Evolutionary conservation across 1,284 basidiomycete genomes (phyloP), one percentile per base, ranked within the genome.

Genomic region (Ganoderma lucidum): DNA sequence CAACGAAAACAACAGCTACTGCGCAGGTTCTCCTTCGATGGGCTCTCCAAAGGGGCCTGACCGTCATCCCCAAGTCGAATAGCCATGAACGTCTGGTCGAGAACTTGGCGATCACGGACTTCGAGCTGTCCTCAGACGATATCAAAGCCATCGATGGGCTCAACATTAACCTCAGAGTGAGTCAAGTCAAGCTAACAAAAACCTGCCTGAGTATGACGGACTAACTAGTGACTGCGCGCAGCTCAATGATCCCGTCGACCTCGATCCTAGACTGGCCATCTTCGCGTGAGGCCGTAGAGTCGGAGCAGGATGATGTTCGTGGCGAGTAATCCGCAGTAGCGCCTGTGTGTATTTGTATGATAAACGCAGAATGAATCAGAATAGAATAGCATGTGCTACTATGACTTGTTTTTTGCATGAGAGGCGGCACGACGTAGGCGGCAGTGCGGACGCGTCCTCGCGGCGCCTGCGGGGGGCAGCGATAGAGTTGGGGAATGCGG

Each of bases 61-160:
- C 91, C 51, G 92, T 96, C 61, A 88, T 96, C 71, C 94, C 94
- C 62, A 94, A 94, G 84, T 88, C 85, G 68, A 93, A 89, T 80
- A 80, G 84, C 75, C 70, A 78, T 14, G 74, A 80, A 5, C 88
- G 91, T 69, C 78, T 93, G 61, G 75, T 80, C 17, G 80, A 89
- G 78, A 96, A 96, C 82, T 77, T 94, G 70, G 80, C 81, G 51
- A 85, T 84, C 76, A 80, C 83, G 68, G 79, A 80, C 41, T 93
- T 95, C 73, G 81, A 90, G 72, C 83, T 95, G 63, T 80, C 85
- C 6, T 82, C 85, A 6, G 83, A 84, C 4, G 91, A 95, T 69
- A 79, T 94, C 64, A 84, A 87, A 72, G 75, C 78, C 37, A 87
- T 96, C 75, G 88, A 83, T 72, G 78, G 79, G 2, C 81, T 96